These are phyloP conservation scores for Lentinula sp. DNA, from an alignment of 768 basidiomycete genomes.

Conservation along the genomic window DNA sequence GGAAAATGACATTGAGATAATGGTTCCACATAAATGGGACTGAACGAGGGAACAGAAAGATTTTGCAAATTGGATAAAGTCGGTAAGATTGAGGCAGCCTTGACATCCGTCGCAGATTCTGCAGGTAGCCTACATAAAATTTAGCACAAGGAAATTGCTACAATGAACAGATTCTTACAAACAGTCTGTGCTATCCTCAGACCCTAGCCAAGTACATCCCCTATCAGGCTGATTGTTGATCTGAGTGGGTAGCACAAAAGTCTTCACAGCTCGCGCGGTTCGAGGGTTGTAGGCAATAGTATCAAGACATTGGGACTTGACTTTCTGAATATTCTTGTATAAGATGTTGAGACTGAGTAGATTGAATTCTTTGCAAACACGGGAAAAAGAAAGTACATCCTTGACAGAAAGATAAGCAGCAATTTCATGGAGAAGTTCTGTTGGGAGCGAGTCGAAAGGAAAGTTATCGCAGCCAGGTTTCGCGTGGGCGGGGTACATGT, in stretches of 20 bases:
- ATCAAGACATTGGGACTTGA: neutral
- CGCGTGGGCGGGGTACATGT: neutral
- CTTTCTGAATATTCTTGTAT: neutral
- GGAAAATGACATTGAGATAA: neutral
- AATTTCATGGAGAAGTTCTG: neutral
- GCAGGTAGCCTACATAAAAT: neutral
- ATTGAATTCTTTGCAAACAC: neutral
- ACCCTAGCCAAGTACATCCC: neutral
- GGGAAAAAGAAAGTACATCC: neutral
- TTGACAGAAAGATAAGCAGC: neutral
- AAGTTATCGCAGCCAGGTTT: neutral
- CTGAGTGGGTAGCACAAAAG: neutral
- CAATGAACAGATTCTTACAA: neutral
- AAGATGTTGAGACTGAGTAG: neutral
- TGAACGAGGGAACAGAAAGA: neutral
- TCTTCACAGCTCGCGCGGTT: neutral
- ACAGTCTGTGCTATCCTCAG: neutral
- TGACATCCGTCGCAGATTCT: neutral
- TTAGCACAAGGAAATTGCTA: neutral
- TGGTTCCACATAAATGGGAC: neutral
- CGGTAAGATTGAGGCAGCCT: neutral
- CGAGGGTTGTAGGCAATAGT: neutral
- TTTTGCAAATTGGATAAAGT: neutral
- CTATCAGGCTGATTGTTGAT: neutral
- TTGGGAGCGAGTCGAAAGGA: neutral